These are phyloP conservation scores for Coffea eugenioides DNA, from an alignment of 257 asterid species.

Conservation along the genomic window DNA sequence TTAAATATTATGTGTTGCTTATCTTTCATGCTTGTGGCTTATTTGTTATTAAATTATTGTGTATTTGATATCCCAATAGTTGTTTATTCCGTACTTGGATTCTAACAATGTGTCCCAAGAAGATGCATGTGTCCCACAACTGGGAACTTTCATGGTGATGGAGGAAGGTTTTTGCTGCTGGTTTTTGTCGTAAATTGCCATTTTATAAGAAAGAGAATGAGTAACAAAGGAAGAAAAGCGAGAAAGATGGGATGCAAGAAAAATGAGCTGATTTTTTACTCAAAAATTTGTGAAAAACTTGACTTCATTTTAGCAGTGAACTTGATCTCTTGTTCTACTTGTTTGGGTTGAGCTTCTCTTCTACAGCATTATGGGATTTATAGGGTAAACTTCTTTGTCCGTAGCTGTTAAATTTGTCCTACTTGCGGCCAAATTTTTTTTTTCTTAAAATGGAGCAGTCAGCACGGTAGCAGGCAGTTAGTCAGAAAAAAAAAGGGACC, in stretches of 20 bases:
- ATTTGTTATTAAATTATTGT: too few relatives aligned
- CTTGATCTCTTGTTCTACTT: background rate
- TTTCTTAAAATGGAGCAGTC: too few relatives aligned
- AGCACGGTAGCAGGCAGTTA: too few relatives aligned
- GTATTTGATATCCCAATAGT: too few relatives aligned
- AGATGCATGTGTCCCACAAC: constrained; percentile 17
- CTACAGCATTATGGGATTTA: background rate
- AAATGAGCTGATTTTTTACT: background rate
- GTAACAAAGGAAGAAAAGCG: background rate
- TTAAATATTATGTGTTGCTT: too few relatives aligned
- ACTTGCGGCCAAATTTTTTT: too few relatives aligned
- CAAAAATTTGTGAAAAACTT: background rate
- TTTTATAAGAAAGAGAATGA: background rate
- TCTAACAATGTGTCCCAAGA: too few relatives aligned
- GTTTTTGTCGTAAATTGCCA: background rate
- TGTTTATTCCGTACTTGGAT: too few relatives aligned
- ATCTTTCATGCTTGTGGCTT: too few relatives aligned
- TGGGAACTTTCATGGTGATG: constrained; percentile 18
- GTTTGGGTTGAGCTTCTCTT: background rate
- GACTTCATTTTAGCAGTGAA: background rate
- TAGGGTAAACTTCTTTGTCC: background rate
- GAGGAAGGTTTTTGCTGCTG: constrained; percentile 6
- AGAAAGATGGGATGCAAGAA: background rate
- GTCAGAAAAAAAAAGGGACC: too few relatives aligned
- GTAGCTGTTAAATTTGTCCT: too few relatives aligned